Evolutionary conservation across 1,284 basidiomycete genomes (phyloP).

Genomic region (Peniophora sp.): DNA sequence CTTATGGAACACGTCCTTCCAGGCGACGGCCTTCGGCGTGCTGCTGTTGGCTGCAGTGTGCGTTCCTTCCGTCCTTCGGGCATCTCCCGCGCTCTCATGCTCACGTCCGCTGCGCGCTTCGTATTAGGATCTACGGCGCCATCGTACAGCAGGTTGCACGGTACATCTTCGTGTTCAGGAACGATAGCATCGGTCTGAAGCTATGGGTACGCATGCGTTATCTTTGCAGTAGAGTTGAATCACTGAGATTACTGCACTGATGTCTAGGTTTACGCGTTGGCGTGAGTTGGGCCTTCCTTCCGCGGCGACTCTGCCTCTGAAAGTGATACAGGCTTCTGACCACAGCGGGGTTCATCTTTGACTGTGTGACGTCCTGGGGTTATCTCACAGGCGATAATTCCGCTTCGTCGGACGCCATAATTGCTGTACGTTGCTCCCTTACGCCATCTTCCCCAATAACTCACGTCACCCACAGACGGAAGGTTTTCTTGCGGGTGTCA

Average conservation of each 20-base stretch:
- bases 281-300: neutral
- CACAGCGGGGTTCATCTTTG: neutral
- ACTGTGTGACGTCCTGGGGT: neutral
- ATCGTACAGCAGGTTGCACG: neutral
- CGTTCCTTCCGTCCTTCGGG: neutral
- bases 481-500: too few species aligned
- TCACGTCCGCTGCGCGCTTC: neutral
- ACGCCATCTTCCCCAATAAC: too few species aligned
- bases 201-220: neutral
- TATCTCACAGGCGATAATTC: neutral
- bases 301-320: neutral
- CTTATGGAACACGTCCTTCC: neutral
- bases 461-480: too few species aligned
- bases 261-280: neutral
- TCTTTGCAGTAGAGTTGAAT: neutral
- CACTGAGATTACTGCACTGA: neutral
- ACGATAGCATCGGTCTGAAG: neutral
- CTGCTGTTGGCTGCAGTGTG: neutral
- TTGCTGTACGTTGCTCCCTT: too few species aligned
- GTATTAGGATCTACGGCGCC: neutral
- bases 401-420: too few species aligned
- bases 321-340: neutral
- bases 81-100: neutral
- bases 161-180: neutral
- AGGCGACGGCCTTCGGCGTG: neutral